Conservation (phyloP, 2,329 filamentous ascomycete species). For the Microsporum audouinii region DNA sequence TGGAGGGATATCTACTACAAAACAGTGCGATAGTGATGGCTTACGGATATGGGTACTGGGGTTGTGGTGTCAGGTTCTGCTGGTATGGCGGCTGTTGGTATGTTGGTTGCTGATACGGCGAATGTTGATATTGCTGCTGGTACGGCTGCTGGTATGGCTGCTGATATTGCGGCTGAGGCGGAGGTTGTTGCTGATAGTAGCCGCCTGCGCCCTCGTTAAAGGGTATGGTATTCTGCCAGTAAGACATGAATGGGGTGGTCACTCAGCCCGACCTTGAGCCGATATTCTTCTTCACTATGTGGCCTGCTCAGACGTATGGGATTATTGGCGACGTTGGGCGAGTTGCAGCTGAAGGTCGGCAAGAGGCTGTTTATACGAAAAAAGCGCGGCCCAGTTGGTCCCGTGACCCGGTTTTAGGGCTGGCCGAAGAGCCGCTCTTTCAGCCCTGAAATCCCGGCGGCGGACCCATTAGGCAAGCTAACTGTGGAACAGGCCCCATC, state of each 20-base stretch:
- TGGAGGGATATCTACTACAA: background rate
- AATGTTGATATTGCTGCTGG: background rate
- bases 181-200: background rate
- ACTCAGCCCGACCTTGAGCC: background rate
- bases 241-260: background rate
- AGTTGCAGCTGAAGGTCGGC: background rate
- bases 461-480: background rate
- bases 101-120: background rate
- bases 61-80: background rate
- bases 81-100: background rate
- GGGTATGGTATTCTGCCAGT: background rate
- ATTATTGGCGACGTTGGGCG: background rate
- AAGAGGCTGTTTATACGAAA: background rate
- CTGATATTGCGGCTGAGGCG: conserved; percentile 1
- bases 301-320: background rate
- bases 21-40: background rate
- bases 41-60: conserved; percentile 6
- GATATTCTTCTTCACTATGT: background rate
- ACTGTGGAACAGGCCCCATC: background rate
- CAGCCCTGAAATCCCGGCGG: background rate
- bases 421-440: conserved; percentile 1
- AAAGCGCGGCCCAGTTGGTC: background rate
- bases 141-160: background rate
- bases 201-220: background rate
- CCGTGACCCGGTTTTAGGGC: background rate